Evolutionary conservation across 2,329 filamentous ascomycete genomes (phyloP).

Genomic region (Bipolaris bicolor): DNA sequence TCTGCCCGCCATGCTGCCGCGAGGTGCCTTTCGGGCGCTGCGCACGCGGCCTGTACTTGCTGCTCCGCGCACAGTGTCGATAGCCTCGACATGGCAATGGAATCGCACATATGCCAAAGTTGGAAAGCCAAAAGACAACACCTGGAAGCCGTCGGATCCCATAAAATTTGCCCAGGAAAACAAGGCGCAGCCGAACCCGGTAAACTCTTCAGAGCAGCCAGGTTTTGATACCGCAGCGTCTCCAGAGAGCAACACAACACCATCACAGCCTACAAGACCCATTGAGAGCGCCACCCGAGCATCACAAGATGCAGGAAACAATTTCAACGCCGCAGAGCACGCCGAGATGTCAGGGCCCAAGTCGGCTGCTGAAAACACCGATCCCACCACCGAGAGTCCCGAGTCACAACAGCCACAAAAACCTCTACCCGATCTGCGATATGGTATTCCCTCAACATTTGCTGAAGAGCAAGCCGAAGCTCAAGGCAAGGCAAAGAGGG

Average conservation of each 20-base stretch:
- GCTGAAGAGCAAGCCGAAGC: conserved; percentile 68
- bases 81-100: conserved; percentile 39
- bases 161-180: conserved; percentile 46
- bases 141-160: conserved; percentile 50
- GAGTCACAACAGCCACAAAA: conserved; percentile 58
- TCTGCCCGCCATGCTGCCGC: conserved; percentile 43
- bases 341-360: conserved; percentile 46
- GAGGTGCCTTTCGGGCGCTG: conserved; percentile 45
- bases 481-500: conserved; percentile 42
- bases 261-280: conserved; percentile 34
- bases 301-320: conserved; percentile 21
- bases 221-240: conserved; percentile 37
- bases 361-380: conserved; percentile 45
- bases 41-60: conserved; percentile 35
- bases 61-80: conserved; percentile 32
- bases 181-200: conserved; percentile 32
- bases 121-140: conserved; percentile 43
- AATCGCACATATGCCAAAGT: conserved; percentile 35
- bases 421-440: conserved; percentile 87
- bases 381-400: conserved; percentile 49
- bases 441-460: conserved; percentile 91
- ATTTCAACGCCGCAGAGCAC: conserved; percentile 40
- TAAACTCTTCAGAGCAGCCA: conserved; percentile 43
- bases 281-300: conserved; percentile 25
- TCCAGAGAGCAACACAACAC: conserved; percentile 30